Conservation (phyloP, 2,329 filamentous ascomycete species). For the Ceratocystiopsis minuta region DNA sequence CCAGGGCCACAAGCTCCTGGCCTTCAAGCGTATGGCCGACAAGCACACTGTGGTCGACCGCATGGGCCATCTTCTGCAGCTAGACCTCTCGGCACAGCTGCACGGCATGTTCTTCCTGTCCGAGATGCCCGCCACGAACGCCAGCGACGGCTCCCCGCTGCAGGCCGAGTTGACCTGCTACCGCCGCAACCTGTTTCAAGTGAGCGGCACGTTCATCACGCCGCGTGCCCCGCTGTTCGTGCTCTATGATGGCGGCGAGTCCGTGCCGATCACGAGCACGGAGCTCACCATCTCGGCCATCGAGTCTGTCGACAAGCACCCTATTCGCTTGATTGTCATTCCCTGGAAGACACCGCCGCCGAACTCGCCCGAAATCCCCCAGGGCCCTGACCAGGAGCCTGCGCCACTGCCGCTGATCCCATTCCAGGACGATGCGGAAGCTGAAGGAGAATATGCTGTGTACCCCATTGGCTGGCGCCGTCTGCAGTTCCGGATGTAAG, state of each 20-base stretch:
- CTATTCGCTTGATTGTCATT: constrained; percentile 87
- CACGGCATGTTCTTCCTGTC: constrained; percentile 83
- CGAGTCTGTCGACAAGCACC: constrained; percentile 83
- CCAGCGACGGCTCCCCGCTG: constrained; percentile 35
- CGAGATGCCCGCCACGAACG: constrained; percentile 48
- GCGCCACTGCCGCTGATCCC: constrained; percentile 58
- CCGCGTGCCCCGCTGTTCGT: constrained; percentile 64
- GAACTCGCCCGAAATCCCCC: constrained; percentile 48
- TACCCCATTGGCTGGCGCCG: constrained; percentile 91
- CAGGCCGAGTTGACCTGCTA: constrained; percentile 88
- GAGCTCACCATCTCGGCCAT: constrained; percentile 84
- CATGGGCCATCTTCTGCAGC: constrained; percentile 39
- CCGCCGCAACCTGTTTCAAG: constrained; percentile 86
- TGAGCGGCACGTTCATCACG: constrained; percentile 73
- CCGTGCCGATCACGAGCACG: constrained; percentile 62
- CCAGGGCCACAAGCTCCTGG: constrained; percentile 42
- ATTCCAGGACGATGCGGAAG: constrained; percentile 38
- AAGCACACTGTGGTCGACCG: constrained; percentile 43
- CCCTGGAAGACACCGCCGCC: constrained; percentile 93
- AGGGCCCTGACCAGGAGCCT: constrained; percentile 65
- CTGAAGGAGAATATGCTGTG: constrained; percentile 66
- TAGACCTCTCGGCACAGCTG: constrained; percentile 53
- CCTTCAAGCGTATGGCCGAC: constrained; percentile 38
- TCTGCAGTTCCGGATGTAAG: constrained; percentile 71
- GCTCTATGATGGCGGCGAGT: constrained; percentile 67